Percentiles rank a stretch among this genome's conserved stretches.
phyloP scores from a whole-genome alignment of 345 rosid species.

The Arabis hirsuta region DNA sequence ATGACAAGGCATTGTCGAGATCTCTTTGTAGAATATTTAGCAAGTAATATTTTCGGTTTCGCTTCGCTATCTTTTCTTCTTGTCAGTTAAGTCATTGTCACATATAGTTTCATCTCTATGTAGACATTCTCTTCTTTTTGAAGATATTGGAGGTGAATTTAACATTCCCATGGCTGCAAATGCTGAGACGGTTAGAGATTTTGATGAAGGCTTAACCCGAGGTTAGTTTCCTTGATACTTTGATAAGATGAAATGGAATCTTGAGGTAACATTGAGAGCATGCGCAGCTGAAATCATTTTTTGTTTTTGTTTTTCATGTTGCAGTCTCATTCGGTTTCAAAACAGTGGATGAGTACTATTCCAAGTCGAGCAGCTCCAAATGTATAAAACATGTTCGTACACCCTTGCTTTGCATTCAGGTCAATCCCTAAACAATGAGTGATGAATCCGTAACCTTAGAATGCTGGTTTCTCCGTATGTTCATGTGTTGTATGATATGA shows the following conservation, averaged over 20 bases:
- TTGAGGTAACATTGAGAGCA: neutral
- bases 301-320: neutral
- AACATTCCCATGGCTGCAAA: slow-evolving; percentile 70
- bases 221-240: slow-evolving; percentile 47
- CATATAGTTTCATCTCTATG: slow-evolving; percentile 19
- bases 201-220: slow-evolving; percentile 81
- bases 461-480: neutral
- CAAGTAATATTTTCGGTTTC: slow-evolving; percentile 53
- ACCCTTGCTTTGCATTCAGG: slow-evolving; percentile 96
- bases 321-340: slow-evolving; percentile 96
- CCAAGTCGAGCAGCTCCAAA: slow-evolving; percentile 84
- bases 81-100: slow-evolving; percentile 18
- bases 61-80: neutral
- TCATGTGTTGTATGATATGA: slow-evolving; percentile 11
- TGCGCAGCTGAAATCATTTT: neutral
- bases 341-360: slow-evolving; percentile 87
- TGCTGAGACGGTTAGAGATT: slow-evolving; percentile 81
- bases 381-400: slow-evolving; percentile 58
- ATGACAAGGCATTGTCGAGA: slow-evolving; percentile 77
- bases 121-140: slow-evolving; percentile 88
- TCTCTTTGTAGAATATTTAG: slow-evolving; percentile 68
- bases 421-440: slow-evolving; percentile 31
- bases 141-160: slow-evolving; percentile 82
- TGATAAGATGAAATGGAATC: slow-evolving; percentile 14
- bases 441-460: neutral